These are phyloP conservation scores for Suhomyces sp. DNA, from an alignment of 805 yeast species.

Conservation along the genomic window DNA sequence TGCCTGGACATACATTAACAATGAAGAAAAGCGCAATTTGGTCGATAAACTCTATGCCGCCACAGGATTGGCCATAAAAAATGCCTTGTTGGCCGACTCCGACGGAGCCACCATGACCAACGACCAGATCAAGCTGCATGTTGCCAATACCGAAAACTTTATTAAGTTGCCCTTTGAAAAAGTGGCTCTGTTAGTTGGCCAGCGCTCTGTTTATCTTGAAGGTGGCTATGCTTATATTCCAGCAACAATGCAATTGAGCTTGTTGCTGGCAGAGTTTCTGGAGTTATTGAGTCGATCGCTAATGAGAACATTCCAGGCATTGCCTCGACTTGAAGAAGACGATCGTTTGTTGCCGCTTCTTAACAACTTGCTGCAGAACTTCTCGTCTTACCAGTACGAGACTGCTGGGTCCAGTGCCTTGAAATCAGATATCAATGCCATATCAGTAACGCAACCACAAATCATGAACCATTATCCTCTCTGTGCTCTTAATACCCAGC, in stretches of 20 bases:
- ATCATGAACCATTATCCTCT: constrained; percentile 72
- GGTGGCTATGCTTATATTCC: constrained; percentile 84
- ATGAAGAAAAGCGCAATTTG: constrained; percentile 56
- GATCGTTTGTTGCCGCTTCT: constrained; percentile 84
- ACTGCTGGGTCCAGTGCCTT: constrained; percentile 32
- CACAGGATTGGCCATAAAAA: constrained; percentile 43
- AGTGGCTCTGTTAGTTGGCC: constrained; percentile 72
- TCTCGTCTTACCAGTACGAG: constrained; percentile 49
- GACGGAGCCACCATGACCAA: constrained; percentile 32
- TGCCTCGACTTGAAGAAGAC: constrained; percentile 88
- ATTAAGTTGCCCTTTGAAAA: constrained; percentile 86
- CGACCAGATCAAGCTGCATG: constrained; percentile 51
- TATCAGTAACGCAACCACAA: constrained; percentile 52
- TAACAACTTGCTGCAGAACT: constrained; percentile 64
- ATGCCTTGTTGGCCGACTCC: constrained; percentile 23
- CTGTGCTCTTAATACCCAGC: constrained; percentile 69
- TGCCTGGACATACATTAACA: constrained; percentile 66
- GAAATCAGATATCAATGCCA: constrained; percentile 53
- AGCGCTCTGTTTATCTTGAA: constrained; percentile 64
- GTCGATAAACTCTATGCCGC: constrained; percentile 54
- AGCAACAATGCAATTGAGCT: constrained; percentile 68
- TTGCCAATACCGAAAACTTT: constrained; percentile 56
- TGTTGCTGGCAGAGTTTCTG: constrained; percentile 68
- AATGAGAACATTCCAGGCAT: constrained; percentile 65
- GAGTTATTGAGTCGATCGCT: constrained; percentile 50